Evolutionary conservation across 1,139 yeast species (phyloP).

Genomic region (Tardiomyces blankii): DNA sequence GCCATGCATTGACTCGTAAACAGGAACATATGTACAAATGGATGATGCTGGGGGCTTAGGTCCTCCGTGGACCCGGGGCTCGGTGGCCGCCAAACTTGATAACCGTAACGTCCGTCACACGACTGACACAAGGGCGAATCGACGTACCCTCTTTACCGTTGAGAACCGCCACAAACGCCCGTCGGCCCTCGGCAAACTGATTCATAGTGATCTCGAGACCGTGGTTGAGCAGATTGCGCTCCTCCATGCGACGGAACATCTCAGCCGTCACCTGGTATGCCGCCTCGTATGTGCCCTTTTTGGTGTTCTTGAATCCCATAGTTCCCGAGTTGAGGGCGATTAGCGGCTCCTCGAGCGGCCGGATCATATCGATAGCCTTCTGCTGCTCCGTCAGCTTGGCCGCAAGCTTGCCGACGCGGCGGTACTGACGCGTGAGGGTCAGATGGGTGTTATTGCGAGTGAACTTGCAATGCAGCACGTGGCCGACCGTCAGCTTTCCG

Average conservation of each 20-base stretch:
- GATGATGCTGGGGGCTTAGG: conserved; percentile 26
- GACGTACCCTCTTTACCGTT: conserved; percentile 80
- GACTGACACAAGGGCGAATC: conserved; percentile 51
- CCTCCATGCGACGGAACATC: conserved; percentile 58
- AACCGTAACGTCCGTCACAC: conserved; percentile 68
- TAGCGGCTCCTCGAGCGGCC: conserved; percentile 68
- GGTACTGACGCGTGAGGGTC: conserved; percentile 53
- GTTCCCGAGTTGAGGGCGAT: conserved; percentile 39
- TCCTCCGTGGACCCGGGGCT: conserved; percentile 74
- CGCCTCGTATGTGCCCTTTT: conserved; percentile 85
- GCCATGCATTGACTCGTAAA: too few relatives aligned
- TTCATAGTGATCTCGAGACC: conserved; percentile 55
- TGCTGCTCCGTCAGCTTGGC: conserved; percentile 46
- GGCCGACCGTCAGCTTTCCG: conserved; percentile 33
- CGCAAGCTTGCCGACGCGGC: conserved; percentile 37
- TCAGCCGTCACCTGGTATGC: conserved; percentile 77
- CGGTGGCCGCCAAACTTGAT: conserved; percentile 90
- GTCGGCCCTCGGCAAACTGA: conserved; percentile 83
- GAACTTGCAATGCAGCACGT: conserved; percentile 68
- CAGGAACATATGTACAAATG: not conserved
- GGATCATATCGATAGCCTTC: conserved; percentile 63
- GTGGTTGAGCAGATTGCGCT: conserved; percentile 34
- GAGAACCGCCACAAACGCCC: conserved; percentile 74
- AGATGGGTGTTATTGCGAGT: conserved; percentile 75
- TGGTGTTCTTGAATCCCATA: conserved; percentile 34